Evolutionary conservation across 495 filamentous ascomycete genomes (phyloP).

Genomic region (Xeromyces bisporus): DNA sequence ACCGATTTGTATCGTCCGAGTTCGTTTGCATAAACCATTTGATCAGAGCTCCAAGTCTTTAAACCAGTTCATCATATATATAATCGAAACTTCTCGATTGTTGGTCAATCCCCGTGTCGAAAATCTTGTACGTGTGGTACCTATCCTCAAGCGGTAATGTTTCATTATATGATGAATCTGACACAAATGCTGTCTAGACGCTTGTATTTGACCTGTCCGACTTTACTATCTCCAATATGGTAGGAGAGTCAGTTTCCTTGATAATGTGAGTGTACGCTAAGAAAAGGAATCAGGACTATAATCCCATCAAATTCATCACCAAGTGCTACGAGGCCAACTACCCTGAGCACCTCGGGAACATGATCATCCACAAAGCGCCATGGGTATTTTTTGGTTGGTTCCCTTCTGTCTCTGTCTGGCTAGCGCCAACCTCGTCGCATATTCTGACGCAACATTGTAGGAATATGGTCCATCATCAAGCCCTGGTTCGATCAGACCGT

Average conservation of each 20-base stretch:
- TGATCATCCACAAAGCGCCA: slow-evolving; percentile 88
- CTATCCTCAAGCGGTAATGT: neutral
- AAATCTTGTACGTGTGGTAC: slow-evolving; percentile 57
- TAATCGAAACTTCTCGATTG: slow-evolving; percentile 82
- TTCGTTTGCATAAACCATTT: slow-evolving; percentile 57
- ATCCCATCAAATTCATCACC: slow-evolving; percentile 96
- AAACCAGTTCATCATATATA: slow-evolving; percentile 81
- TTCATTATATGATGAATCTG: too few species aligned
- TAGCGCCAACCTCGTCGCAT: too few species aligned
- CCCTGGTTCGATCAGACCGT: slow-evolving; percentile 97
- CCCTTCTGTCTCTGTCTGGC: too few species aligned
- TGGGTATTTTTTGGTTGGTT: slow-evolving; percentile 88
- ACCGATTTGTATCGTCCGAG: slow-evolving; percentile 76
- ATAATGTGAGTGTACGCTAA: too few species aligned
- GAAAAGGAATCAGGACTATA: slow-evolving; percentile 92
- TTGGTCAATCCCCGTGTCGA: slow-evolving; percentile 66
- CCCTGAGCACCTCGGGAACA: slow-evolving; percentile 75
- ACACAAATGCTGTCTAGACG: slow-evolving; percentile 31
- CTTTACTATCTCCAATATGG: slow-evolving; percentile 91
- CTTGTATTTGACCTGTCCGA: slow-evolving; percentile 92
- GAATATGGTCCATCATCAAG: slow-evolving; percentile 76
- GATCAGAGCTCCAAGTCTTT: slow-evolving; percentile 68
- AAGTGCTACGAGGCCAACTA: slow-evolving; percentile 99
- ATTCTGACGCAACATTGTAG: slow-evolving; percentile 19
- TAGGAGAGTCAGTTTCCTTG: slow-evolving; percentile 19